A percentile compares a stretch with the other conserved stretches of the same genome.
Conservation (phyloP, 1,284 basidiomycete species). For the Cutaneotrichosporon dermatis region DNA sequence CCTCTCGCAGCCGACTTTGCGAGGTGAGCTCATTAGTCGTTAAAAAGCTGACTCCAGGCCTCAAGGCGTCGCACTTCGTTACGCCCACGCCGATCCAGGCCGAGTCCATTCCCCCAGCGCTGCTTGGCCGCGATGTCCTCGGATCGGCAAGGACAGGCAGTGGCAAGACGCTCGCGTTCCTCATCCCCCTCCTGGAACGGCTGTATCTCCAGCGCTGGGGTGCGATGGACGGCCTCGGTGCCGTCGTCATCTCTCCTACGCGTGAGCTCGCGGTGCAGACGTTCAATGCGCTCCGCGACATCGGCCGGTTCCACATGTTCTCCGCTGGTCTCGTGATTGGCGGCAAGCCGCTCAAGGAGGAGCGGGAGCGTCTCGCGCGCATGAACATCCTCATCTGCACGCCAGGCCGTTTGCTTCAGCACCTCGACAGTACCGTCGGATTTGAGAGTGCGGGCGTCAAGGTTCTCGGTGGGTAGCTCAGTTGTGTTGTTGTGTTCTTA, state of each 20-base stretch:
- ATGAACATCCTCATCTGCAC: constrained; percentile 99
- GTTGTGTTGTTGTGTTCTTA: no score
- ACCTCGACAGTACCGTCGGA: constrained; percentile 96
- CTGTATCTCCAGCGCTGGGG: constrained; percentile 74
- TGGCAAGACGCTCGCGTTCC: constrained; percentile 77
- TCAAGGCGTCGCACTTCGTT: constrained; percentile 78
- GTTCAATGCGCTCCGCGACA: constrained; percentile 88
- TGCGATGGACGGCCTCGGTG: constrained; percentile 78
- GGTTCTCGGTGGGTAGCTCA: constrained; percentile 64
- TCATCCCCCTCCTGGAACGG: constrained; percentile 70
- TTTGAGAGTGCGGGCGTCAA: constrained; percentile 89
- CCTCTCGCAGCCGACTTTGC: constrained; percentile 41
- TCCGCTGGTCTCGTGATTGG: constrained; percentile 95
- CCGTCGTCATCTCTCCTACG: constrained; percentile 90
- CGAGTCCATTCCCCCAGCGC: constrained; percentile 59
- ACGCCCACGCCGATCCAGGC: constrained; percentile 80
- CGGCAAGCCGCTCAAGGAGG: constrained; percentile 92
- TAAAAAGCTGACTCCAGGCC: constrained; percentile 52
- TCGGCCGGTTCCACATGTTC: constrained; percentile 85
- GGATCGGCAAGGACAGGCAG: constrained; percentile 76
- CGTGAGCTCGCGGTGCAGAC: constrained; percentile 95
- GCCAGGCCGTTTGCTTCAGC: constrained; percentile 88
- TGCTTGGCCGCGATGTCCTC: constrained; percentile 66
- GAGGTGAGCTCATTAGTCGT: constrained; percentile 27
- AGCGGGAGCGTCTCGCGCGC: constrained; percentile 75